Evolutionary conservation across 164 flowering plant species (phyloP).

Genomic region (Echeveria elegans): DNA sequence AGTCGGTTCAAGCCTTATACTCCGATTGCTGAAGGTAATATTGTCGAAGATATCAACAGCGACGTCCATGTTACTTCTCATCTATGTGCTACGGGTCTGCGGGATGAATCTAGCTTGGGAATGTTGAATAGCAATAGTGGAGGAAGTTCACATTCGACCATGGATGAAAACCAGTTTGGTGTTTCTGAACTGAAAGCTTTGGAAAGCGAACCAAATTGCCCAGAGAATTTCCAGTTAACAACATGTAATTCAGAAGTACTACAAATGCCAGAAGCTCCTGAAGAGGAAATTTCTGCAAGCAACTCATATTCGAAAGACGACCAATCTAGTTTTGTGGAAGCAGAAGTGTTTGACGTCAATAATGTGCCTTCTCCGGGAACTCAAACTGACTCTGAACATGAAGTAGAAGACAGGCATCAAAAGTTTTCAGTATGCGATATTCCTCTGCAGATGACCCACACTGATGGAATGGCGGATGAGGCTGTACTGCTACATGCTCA

Average conservation of each 20-base stretch:
- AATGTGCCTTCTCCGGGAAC: background rate
- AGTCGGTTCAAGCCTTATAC: background rate
- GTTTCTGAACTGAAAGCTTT: background rate
- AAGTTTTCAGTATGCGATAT: background rate
- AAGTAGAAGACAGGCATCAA: constrained; percentile 3
- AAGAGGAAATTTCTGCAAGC: background rate
- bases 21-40: background rate
- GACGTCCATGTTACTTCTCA: background rate
- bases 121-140: background rate
- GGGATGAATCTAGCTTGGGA: background rate
- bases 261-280: background rate
- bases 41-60: background rate
- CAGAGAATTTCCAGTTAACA: background rate
- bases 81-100: background rate
- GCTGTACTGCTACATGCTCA: background rate
- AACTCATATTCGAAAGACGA: background rate
- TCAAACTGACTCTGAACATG: background rate
- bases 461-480: background rate
- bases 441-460: background rate
- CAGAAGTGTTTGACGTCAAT: background rate
- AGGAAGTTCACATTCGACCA: background rate
- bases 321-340: background rate
- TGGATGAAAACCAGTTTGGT: background rate
- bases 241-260: background rate
- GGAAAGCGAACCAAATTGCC: constrained; percentile 10